Evolutionary conservation across 306 rosid genomes (phyloP), one percentile per base, ranked within the genome.

Genomic region (Cicer bijugum): DNA sequence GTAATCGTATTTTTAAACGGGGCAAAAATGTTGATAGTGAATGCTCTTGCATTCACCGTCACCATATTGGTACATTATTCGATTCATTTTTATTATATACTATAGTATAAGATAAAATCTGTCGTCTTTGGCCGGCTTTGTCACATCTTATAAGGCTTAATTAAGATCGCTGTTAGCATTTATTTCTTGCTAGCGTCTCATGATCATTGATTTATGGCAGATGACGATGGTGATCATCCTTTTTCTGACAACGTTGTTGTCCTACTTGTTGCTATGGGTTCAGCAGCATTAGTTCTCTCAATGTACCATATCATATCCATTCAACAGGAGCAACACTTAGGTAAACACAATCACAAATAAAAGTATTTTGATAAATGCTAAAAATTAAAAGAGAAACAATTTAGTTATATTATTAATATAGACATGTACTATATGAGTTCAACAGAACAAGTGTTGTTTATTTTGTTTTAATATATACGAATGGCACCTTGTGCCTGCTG

Each of bases 201-300:
- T 40, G 56, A 75, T 40, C 45, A 15, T 23, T 68, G 35, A n/a
- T 72, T 80, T 8, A 81, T 69, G 85, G 83, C 51, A 12, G 51
- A 63, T 45, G 62, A 67, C 1, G 2, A 63, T 46, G 50, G 15
- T 44, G 11, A 16, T 14, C 1, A 67, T 7, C 42, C 50, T 19
- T 33, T 74, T 1, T 16, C 62, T 1, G 12, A 42, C 52, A 80
- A 71, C 47, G 6, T 83, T 50, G 9, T 65, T 12, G 37, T 75
- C 42, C 15, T 86, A 9, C 84, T 86, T 1, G 12, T 85, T 5
- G 87, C 81, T 15, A 35, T 86, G 47, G 88, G 91, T 61, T 80
- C 86, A 8, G 85, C 85, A 45, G 84, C 81, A 20, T 46, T 88
- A 9, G 61, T 86, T 44, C 75, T 85, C 72, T 78, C 84, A 52